Evolutionary conservation across 2,329 filamentous ascomycete species (phyloP), one percentile per base, ranked within the genome.

Genomic region (Fonsecaea erecta): DNA sequence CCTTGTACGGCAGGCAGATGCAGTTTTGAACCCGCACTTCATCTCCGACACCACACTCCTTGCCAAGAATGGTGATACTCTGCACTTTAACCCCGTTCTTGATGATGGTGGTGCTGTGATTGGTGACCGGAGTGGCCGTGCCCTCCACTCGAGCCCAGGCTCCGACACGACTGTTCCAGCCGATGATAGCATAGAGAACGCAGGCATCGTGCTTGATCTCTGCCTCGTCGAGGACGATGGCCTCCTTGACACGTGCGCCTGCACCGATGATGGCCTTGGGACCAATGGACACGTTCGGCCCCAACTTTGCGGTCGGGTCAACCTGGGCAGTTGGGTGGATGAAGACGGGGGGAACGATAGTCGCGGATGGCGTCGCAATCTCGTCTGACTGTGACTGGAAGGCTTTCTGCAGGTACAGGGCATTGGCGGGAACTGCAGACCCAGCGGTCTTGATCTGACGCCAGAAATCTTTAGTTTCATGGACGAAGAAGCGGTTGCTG

Each of bases 391-490:
- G 88, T 52, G 84, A 86, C 80, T 98, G 94, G 83, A 90, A 90
- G 21, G 95, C 94, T 82, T 97, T 92, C 77, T 96, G 92, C 61
- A 99, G 87, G 81, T 99, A 99, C 35, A 99, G 86, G 14, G 95
- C 95, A 75, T 98, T 98, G 69, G 95, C 95, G 16, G 95, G 95
- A 30, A 99, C 93, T 56, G 95, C 95, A 5, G 94, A 98, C 66
- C 95, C 95, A 66, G 95, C 95, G 1, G 95, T 97, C 86, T 99
- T 99, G 86, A 99, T 98, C 84, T 99, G 95, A 73, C 95, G 92
- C 95, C 95, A 99, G 80, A 99, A 99, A 78, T 98, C 95, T 82
- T 96, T 96, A 71, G 94, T 98, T 83, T 99, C 95, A 78, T 97
- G 91, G 34, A 98, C 95, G 80, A 93, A 98, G 84, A 99, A 99